Base-by-base conservation (phyloP, 2,329 filamentous ascomycete species). In the Xylaria sp. region DNA sequence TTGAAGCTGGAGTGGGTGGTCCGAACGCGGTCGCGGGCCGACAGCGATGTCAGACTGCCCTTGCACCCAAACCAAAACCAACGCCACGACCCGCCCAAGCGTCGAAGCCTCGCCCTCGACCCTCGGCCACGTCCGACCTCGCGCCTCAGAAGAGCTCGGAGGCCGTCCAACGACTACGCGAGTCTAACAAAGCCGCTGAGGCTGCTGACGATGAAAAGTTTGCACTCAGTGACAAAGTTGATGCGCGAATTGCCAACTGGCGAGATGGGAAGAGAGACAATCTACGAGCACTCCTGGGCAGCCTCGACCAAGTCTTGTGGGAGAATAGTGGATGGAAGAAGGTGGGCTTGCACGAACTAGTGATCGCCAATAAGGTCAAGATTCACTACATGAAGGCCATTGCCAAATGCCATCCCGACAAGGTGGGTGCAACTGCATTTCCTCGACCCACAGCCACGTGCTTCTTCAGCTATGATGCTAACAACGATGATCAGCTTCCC, bases 361-460 rank as follows among this genome's bases (percentile, higher is more conserved):
- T 99, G 62, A 88, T 97, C 87, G 90, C 94, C 41, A 94, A 93
- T 74, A 97, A 95, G 85, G 96, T 98, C 80, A 99, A 99, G 88
- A 91, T 99, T 73, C 86, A 92, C 69, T 99, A 99, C 80, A 98
- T 99, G 96, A 98, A 97, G 88, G 96, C 95, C 6, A 98, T 99
- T 86, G 93, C 91, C 12, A 98, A 98, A 86, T 96, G 96, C 75
- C 96, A 99, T 86, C 96, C 96, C 69, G 96, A 99, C 81, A 99
- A 99, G 91, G 96, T 98, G 86, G 82, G 89, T 57, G 15, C n/a
- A 20, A 55, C 46, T 48, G 9, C 25, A 62, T 46, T 15, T 54
- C 25, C 15, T 52, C 41, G 12, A 50, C 12, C 60, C 44, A 70
- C 46, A 54, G 63, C 74, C 65, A 52, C 31, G 18, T 66, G 31